Conservation (phyloP, 768 basidiomycete species). For the Tephrocybe sp. region DNA sequence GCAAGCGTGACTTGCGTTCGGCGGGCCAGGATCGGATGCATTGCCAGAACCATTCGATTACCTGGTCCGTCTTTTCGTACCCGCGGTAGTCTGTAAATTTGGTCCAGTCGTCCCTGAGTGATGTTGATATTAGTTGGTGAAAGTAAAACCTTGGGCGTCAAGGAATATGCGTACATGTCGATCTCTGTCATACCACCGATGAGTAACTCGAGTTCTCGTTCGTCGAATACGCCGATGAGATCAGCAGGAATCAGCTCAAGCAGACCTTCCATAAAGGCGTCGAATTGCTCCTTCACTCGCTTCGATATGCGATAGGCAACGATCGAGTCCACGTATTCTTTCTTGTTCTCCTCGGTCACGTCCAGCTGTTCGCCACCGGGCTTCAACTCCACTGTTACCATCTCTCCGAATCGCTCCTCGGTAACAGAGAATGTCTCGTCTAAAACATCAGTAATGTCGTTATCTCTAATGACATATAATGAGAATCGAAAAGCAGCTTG, state of each 20-base stretch:
- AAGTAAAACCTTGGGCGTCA: not conserved
- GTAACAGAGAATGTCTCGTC: slow-evolving; percentile 72
- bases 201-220: slow-evolving; percentile 82
- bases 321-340: slow-evolving; percentile 72
- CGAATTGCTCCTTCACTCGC: slow-evolving; percentile 81
- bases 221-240: slow-evolving; percentile 86
- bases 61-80: slow-evolving; percentile 81
- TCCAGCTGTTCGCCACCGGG: slow-evolving; percentile 55
- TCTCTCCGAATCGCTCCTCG: slow-evolving; percentile 75
- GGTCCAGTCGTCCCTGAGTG: slow-evolving; percentile 79
- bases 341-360: slow-evolving; percentile 76
- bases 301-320: slow-evolving; percentile 82
- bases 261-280: slow-evolving; percentile 83
- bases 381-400: slow-evolving; percentile 63
- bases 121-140: slow-evolving; percentile 1
- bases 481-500: no score
- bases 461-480: slow-evolving; percentile 43
- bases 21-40: slow-evolving; percentile 87
- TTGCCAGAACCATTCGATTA: slow-evolving; percentile 97
- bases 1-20: slow-evolving; percentile 80
- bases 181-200: slow-evolving; percentile 95
- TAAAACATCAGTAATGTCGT: slow-evolving; percentile 72
- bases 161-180: slow-evolving; percentile 56
- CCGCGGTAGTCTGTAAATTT: slow-evolving; percentile 93
- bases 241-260: slow-evolving; percentile 82